phyloP scores from a whole-genome alignment of 2,329 filamentous ascomycete species.

The Talaromyces piceae region DNA sequence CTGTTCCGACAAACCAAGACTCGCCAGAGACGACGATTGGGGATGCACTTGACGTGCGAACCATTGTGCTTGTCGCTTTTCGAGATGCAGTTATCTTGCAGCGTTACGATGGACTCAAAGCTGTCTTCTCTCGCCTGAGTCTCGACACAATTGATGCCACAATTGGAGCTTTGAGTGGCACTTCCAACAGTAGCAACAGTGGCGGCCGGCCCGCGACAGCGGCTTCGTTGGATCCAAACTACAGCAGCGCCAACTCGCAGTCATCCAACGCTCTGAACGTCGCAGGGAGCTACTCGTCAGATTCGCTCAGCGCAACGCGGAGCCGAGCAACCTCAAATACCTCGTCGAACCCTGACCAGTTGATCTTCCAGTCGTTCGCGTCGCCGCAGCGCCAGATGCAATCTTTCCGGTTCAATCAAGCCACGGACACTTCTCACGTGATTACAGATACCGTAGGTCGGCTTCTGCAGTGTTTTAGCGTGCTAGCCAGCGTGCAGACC shows the following conservation, averaged over 20 bases:
- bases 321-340: slow-evolving; percentile 84
- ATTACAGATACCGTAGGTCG: slow-evolving; percentile 92
- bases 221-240: slow-evolving; percentile 63
- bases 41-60: slow-evolving; percentile 72
- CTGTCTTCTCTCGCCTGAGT: slow-evolving; percentile 80
- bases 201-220: slow-evolving; percentile 62
- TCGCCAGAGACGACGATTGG: slow-evolving; percentile 38
- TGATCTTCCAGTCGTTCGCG: slow-evolving; percentile 36
- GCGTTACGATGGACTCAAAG: slow-evolving; percentile 79
- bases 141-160: slow-evolving; percentile 65
- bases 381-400: slow-evolving; percentile 31
- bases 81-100: slow-evolving; percentile 83
- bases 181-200: slow-evolving; percentile 36
- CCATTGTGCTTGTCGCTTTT: slow-evolving; percentile 79
- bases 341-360: slow-evolving; percentile 43
- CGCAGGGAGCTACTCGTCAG: slow-evolving; percentile 47
- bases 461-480: slow-evolving; percentile 93
- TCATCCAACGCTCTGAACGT: slow-evolving; percentile 71
- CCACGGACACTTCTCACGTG: slow-evolving; percentile 50
- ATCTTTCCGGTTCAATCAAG: slow-evolving; percentile 23
- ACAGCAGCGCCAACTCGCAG: slow-evolving; percentile 74
- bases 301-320: slow-evolving; percentile 49
- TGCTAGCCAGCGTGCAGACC: slow-evolving; percentile 69
- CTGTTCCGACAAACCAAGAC: slow-evolving; percentile 46
- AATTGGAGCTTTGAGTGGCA: slow-evolving; percentile 36